Percentiles rank a stretch among this genome's conserved stretches.
phyloP scores from a whole-genome alignment of 331 rosid genomes.

The Quercus tomentella region DNA sequence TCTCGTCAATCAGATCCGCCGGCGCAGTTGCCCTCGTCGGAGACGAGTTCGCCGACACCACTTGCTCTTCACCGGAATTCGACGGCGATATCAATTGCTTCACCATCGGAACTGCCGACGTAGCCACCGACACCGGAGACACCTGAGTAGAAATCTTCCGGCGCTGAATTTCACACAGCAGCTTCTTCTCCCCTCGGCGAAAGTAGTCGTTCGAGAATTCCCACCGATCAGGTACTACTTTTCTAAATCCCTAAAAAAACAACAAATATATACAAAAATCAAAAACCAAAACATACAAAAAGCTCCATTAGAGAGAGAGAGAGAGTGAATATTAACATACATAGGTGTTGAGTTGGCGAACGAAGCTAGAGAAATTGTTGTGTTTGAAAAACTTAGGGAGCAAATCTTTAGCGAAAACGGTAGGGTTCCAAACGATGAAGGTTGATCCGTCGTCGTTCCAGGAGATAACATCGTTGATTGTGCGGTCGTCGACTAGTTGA shows the following conservation, averaged over 20 bases:
- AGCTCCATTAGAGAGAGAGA: not conserved
- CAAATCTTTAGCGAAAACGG: constrained; percentile 81
- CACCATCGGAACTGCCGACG: constrained; percentile 18
- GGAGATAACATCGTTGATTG: constrained; percentile 71
- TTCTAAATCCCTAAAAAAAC: constrained; percentile 66
- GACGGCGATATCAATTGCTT: constrained; percentile 45
- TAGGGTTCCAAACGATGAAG: constrained; percentile 89
- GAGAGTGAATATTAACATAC: constrained; percentile 20
- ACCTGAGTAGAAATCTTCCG: constrained; percentile 43
- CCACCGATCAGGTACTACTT: constrained; percentile 93
- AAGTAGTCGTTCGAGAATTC: constrained; percentile 82
- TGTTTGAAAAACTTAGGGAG: constrained; percentile 84
- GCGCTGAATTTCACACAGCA: constrained; percentile 77
- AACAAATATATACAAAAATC: not conserved
- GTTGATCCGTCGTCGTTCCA: constrained; percentile 94
- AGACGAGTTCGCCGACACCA: constrained; percentile 56
- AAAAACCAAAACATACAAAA: not conserved
- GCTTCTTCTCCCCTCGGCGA: constrained; percentile 62
- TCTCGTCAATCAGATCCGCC: constrained; percentile 70
- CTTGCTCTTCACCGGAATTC: constrained; percentile 75
- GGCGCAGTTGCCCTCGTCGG: constrained; percentile 41
- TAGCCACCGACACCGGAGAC: constrained; percentile 16
- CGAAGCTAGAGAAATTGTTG: constrained; percentile 91
- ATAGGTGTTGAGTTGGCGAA: constrained; percentile 91
- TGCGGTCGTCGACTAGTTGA: constrained; percentile 70